Evolutionary conservation across 768 basidiomycete genomes (phyloP).

Genomic region (Lentinula detonsa): DNA sequence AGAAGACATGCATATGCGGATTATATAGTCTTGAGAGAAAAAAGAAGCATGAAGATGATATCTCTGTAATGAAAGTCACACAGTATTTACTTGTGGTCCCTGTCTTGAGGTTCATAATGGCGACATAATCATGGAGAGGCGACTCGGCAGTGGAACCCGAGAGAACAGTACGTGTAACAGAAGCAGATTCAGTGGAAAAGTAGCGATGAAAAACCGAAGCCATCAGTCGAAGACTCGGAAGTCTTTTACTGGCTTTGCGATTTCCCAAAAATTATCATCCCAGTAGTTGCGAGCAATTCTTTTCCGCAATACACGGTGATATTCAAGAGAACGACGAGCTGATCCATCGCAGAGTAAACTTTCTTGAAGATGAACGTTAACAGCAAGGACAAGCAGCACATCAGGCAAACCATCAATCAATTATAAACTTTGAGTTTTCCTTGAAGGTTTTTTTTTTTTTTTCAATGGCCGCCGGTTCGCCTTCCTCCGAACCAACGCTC

Average conservation of each 20-base stretch:
- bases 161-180: neutral
- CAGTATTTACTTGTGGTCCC: neutral
- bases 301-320: neutral
- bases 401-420: neutral
- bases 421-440: neutral
- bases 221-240: neutral
- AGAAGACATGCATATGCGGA: neutral
- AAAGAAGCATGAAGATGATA: constrained; percentile 1
- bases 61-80: constrained; percentile 1
- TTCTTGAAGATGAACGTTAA: neutral
- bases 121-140: neutral
- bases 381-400: neutral
- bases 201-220: neutral
- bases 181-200: neutral
- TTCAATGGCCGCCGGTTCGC: neutral
- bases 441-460: neutral
- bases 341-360: neutral
- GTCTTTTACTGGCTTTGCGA: neutral
- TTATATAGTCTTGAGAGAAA: neutral
- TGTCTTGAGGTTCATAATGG: neutral
- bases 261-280: neutral
- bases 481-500: neutral
- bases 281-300: neutral
- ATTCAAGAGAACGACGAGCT: neutral
- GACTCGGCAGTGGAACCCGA: neutral